Evolutionary conservation across 345 rosid species (phyloP).

Genomic region (Hibiscus syriacus): DNA sequence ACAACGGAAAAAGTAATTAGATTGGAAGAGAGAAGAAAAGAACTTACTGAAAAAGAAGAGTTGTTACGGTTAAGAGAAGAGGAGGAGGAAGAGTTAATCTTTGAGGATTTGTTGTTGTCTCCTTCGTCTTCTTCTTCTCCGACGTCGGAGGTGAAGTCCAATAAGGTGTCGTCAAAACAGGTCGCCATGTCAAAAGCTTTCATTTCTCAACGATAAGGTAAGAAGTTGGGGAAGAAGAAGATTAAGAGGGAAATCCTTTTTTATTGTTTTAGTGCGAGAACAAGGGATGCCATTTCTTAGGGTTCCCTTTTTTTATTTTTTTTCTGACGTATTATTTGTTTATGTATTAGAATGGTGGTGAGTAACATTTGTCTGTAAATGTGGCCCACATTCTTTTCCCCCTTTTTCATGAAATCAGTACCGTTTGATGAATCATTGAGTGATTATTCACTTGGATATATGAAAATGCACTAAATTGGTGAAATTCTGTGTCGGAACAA

Average conservation of each 20-base stretch:
- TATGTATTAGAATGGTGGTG: background rate
- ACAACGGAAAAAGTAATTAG: too few relatives aligned
- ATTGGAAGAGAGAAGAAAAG: background rate
- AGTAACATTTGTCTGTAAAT: background rate
- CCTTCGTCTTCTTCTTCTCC: constrained; percentile 32
- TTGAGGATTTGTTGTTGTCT: constrained; percentile 16
- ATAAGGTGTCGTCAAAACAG: constrained; percentile 36
- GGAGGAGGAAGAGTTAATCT: too few relatives aligned
- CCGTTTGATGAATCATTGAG: background rate
- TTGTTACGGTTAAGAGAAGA: constrained; percentile 14
- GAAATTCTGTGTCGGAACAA: too few relatives aligned
- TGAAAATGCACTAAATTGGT: too few relatives aligned
- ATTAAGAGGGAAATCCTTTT: too few relatives aligned
- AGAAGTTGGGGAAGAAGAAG: too few relatives aligned
- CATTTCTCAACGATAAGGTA: constrained; percentile 14
- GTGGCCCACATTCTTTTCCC: background rate
- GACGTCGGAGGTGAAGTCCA: constrained; percentile 35
- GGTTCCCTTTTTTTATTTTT: background rate
- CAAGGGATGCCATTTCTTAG: background rate
- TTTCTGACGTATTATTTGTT: too few relatives aligned
- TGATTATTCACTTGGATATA: background rate
- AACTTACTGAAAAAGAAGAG: constrained; percentile 32
- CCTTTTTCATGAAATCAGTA: background rate
- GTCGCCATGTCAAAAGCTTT: too few relatives aligned
- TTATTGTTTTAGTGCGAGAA: background rate